Evolutionary conservation across 345 rosid genomes (phyloP).

Genomic region (Euphorbia lathyris): DNA sequence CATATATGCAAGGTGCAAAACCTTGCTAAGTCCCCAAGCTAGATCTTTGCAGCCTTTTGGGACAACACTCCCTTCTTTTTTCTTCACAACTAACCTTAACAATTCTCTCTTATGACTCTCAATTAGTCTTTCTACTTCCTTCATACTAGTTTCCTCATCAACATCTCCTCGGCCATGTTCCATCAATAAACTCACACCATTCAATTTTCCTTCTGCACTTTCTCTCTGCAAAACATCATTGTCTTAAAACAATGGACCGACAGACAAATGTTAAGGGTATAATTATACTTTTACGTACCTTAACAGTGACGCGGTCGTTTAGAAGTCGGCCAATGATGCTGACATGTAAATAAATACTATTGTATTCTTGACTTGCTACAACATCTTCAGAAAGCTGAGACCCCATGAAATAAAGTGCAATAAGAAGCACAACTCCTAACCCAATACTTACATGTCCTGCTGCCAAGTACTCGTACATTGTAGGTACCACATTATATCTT

Average conservation of each 20-base stretch:
- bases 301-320: neutral
- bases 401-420: neutral
- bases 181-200: neutral
- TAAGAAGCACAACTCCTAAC: neutral
- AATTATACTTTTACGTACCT: neutral
- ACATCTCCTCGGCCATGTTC: neutral
- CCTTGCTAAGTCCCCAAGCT: neutral
- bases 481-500: neutral
- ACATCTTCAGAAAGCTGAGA: neutral
- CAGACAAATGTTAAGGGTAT: too few species aligned
- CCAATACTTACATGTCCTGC: neutral
- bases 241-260: too few species aligned
- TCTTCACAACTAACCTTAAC: neutral
- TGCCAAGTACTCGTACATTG: neutral
- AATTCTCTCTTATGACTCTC: slow-evolving; percentile 1
- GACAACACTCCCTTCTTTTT: neutral
- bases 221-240: neutral
- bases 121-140: neutral
- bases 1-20: slow-evolving; percentile 2
- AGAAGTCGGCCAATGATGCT: neutral
- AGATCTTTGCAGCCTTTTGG: neutral
- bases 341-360: neutral
- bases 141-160: neutral
- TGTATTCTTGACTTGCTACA: neutral
- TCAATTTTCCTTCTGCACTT: neutral